phyloP scores from a whole-genome alignment of 768 basidiomycete genomes.

The Mycena chlorophos region DNA sequence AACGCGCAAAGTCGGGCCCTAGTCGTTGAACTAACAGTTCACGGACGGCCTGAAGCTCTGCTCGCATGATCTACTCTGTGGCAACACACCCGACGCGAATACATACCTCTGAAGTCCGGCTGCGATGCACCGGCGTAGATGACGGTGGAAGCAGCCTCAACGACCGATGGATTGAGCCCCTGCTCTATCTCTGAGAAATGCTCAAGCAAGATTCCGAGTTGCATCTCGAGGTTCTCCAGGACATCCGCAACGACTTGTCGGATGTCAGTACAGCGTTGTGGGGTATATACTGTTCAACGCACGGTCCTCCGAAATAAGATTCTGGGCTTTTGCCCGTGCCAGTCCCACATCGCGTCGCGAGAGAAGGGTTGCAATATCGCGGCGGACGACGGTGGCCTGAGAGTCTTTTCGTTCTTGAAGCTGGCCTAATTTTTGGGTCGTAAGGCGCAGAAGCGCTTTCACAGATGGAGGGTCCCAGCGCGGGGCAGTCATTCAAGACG shows the following conservation, averaged over 20 bases:
- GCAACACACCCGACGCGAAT: not conserved
- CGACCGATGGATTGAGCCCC: constrained; percentile 50
- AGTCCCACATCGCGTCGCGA: constrained; percentile 59
- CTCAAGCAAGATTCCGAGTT: constrained; percentile 61
- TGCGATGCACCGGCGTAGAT: constrained; percentile 57
- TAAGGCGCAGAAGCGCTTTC: constrained; percentile 64
- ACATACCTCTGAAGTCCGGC: constrained; percentile 57
- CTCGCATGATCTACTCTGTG: constrained; percentile 5
- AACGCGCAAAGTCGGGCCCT: constrained; percentile 56
- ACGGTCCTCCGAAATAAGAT: constrained; percentile 60
- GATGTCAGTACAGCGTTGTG: not conserved
- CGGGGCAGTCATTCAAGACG: not conserved
- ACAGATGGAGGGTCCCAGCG: not conserved
- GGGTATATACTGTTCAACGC: not conserved
- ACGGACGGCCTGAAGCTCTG: constrained; percentile 60
- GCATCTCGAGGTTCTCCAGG: constrained; percentile 65
- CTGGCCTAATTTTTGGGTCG: constrained; percentile 67
- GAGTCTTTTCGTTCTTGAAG: constrained; percentile 71
- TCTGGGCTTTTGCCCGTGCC: constrained; percentile 74
- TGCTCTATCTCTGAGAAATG: constrained; percentile 58
- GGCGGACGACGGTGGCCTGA: constrained; percentile 57
- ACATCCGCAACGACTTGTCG: constrained; percentile 47
- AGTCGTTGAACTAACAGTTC: constrained; percentile 56
- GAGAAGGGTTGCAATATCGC: constrained; percentile 67
- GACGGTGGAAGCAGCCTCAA: constrained; percentile 71